Percentiles rank a stretch among this genome's conserved stretches.
These are phyloP conservation scores for Myrmaecium sp. DNA, from an alignment of 2,329 filamentous ascomycete genomes.

Conservation along the genomic window DNA sequence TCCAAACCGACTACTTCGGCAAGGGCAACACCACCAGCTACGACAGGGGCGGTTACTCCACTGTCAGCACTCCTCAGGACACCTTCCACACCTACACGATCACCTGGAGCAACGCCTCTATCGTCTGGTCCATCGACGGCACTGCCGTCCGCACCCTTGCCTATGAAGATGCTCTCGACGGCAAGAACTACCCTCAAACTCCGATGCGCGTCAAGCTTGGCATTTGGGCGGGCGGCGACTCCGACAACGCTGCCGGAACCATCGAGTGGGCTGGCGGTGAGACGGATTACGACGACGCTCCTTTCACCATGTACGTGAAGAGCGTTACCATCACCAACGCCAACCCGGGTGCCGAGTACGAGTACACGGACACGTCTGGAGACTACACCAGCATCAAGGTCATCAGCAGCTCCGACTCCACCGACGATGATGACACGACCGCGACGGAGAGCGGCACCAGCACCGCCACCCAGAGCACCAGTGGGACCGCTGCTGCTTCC, in stretches of 20 bases:
- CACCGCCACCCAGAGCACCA: no score
- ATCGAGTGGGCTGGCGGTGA: conserved; percentile 51
- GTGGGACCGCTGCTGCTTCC: no score
- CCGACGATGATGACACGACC: no score
- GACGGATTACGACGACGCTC: conserved; percentile 28
- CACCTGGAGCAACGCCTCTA: conserved; percentile 49
- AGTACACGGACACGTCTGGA: conserved; percentile 32
- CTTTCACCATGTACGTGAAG: conserved; percentile 36
- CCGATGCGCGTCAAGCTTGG: conserved; percentile 43
- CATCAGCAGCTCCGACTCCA: no score
- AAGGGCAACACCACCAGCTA: conserved; percentile 56
- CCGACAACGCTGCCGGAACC: conserved; percentile 34
- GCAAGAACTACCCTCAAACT: conserved; percentile 55
- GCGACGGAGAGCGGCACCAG: no score
- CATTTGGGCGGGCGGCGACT: conserved; percentile 32
- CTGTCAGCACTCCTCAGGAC: conserved; percentile 38
- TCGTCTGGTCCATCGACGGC: conserved; percentile 57
- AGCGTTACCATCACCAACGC: conserved; percentile 34
- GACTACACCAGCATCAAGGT: conserved; percentile 32
- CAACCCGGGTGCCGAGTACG: conserved; percentile 33
- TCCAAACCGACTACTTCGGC: conserved; percentile 56
- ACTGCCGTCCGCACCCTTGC: conserved; percentile 45
- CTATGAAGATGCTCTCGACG: conserved; percentile 38
- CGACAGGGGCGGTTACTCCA: conserved; percentile 49
- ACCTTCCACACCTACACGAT: conserved; percentile 53